These are phyloP conservation scores for Borealophlyctis nickersoniae DNA, from an alignment of 192 early-diverging fungal genomes.

Conservation along the genomic window DNA sequence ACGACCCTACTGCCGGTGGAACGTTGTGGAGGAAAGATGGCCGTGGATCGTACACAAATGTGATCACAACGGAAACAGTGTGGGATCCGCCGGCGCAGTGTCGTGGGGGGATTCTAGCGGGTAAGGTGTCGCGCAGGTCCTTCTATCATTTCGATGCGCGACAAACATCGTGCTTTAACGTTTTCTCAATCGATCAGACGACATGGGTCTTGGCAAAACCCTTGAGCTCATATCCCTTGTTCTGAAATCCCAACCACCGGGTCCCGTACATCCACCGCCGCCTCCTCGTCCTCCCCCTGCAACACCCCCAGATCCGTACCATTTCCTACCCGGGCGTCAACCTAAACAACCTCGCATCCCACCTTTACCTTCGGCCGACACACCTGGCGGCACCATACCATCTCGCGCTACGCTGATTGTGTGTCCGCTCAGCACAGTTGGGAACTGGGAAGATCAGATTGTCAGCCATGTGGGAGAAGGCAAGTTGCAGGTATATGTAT, in stretches of 20 bases:
- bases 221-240: slow-evolving; percentile 47
- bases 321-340: slow-evolving; percentile 27
- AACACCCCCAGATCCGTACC: slow-evolving; percentile 9
- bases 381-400: slow-evolving; percentile 7
- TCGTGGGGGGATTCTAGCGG: slow-evolving; percentile 61
- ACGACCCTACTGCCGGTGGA: slow-evolving; percentile 24
- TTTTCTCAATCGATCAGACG: slow-evolving; percentile 32
- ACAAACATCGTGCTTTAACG: too few species aligned
- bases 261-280: background rate
- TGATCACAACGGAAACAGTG: slow-evolving; percentile 47
- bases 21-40: slow-evolving; percentile 22
- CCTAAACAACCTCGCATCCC: slow-evolving; percentile 6
- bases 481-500: slow-evolving; percentile 49
- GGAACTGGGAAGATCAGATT: slow-evolving; percentile 75
- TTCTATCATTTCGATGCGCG: too few species aligned
- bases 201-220: slow-evolving; percentile 57
- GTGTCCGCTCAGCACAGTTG: slow-evolving; percentile 66
- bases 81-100: slow-evolving; percentile 42
- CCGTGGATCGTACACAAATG: slow-evolving; percentile 35
- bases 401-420: slow-evolving; percentile 62
- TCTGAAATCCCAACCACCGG: slow-evolving; percentile 14
- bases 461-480: slow-evolving; percentile 39
- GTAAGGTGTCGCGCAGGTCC: too few species aligned
- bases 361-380: slow-evolving; percentile 3
- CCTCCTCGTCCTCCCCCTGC: slow-evolving; percentile 8